phyloP scores from a whole-genome alignment of 2,329 filamentous ascomycete genomes.

The Fusarium chuoi region DNA sequence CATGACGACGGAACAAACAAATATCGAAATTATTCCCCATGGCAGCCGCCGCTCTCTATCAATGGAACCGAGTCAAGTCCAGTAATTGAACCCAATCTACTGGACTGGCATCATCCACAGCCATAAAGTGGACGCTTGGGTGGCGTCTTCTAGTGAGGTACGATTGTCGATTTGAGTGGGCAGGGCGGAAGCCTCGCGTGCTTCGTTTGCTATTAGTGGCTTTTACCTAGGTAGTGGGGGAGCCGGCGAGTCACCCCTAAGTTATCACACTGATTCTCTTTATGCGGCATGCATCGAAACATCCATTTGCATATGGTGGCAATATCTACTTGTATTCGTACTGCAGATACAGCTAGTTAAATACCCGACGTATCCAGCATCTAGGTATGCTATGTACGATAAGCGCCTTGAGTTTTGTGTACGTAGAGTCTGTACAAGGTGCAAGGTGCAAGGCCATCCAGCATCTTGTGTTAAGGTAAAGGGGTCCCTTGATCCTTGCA shows the following conservation, averaged over 20 bases:
- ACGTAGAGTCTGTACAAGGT: background rate
- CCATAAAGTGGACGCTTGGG: slow-evolving; percentile 29
- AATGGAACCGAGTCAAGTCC: slow-evolving; percentile 15
- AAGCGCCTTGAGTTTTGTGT: slow-evolving; percentile 8
- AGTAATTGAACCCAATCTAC: slow-evolving; percentile 1
- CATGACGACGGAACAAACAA: slow-evolving; percentile 5
- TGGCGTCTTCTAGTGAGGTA: slow-evolving; percentile 27
- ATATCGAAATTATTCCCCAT: slow-evolving; percentile 24
- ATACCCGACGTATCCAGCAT: background rate
- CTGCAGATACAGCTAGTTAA: background rate
- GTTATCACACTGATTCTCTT: slow-evolving; percentile 19
- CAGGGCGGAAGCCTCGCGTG: slow-evolving; percentile 14
- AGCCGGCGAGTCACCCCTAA: slow-evolving; percentile 21
- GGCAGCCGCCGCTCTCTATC: slow-evolving; percentile 25
- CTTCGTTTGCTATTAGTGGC: slow-evolving; percentile 32
- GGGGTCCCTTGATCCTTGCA: slow-evolving; percentile 27
- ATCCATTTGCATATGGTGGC: background rate
- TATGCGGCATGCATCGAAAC: background rate
- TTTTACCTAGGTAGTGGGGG: slow-evolving; percentile 13
- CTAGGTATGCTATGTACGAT: background rate
- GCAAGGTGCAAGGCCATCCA: background rate
- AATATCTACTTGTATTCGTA: background rate
- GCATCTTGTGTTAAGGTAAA: slow-evolving; percentile 16
- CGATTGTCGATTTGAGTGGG: slow-evolving; percentile 28
- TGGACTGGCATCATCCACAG: slow-evolving; percentile 12